Base-by-base conservation (phyloP, 2,329 filamentous ascomycete genomes). In the Acephala macrosclerotiorum region DNA sequence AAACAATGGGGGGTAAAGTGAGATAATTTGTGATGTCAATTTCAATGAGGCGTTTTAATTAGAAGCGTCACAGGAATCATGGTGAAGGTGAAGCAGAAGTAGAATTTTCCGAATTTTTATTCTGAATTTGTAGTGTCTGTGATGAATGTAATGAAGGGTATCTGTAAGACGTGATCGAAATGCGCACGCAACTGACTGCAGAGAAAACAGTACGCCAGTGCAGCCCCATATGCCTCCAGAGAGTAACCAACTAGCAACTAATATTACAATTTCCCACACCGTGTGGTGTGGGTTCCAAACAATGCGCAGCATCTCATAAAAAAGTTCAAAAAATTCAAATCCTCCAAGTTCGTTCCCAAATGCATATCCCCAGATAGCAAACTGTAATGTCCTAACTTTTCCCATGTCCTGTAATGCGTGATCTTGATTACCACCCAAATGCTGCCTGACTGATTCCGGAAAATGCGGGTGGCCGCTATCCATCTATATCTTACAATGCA, bases 401-500 rank as follows among this genome's bases (percentile, higher is more conserved):
- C 26, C 49, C 25, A 53, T 53, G 6, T 16, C n/a, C 25, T 16
- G 25, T 33, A 49, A 33, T 53, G 49, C 49, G 49, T 53, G 49
- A 53, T 53, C 26, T 33, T 33, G 11, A 53, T 53, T 53, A 53
- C 49, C 49, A 53, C 49, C 49, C 49, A 53, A 33, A 53, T 53
- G 49, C 49, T 49, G 45, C 18, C 45, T 49, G 18, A 25, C 45
- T 53, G 49, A 33, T 22, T 33, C 12, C 45, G 18, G 45, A n/a
- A 49, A 22, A 22, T 22, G 45, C 25, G 25, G 49, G 49, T n/a
- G 26, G 2, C 49, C 25, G 25, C 49, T 53, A 53, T 53, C 49
- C 49, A 53, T 53, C 26, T 53, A 33, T 29, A 29, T 53, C 49
- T 53, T 53, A 53, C 49, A 53, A 53, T 53, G 49, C 49, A 33